Evolutionary conservation across 2,329 filamentous ascomycete species (phyloP).

Genomic region (Stenocarpella maydis): DNA sequence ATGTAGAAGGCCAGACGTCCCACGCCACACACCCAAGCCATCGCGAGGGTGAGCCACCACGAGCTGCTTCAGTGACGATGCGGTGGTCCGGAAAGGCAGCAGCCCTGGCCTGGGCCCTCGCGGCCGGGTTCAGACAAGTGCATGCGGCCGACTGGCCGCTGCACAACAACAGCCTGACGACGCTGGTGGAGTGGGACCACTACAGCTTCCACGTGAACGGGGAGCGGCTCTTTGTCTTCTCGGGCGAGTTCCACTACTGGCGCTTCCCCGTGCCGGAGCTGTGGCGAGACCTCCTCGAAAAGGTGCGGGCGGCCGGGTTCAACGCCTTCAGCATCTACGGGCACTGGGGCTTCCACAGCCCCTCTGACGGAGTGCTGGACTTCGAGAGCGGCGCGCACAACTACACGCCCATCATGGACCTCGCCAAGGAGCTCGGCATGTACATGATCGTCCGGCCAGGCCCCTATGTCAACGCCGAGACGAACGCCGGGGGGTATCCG

Average conservation of each 20-base stretch:
- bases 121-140: constrained; percentile 18
- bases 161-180: constrained; percentile 36
- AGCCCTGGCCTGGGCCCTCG: constrained; percentile 27
- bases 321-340: constrained; percentile 54
- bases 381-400: constrained; percentile 62
- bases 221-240: constrained; percentile 52
- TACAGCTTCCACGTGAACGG: constrained; percentile 52
- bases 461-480: constrained; percentile 70
- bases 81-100: constrained; percentile 22
- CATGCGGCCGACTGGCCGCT: constrained; percentile 35
- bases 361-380: constrained; percentile 48
- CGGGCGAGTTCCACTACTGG: constrained; percentile 54
- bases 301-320: constrained; percentile 53
- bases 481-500: constrained; percentile 68
- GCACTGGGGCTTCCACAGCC: constrained; percentile 52
- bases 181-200: constrained; percentile 46
- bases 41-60: constrained; percentile 1
- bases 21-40: background rate
- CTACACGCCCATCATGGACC: constrained; percentile 59
- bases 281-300: constrained; percentile 53
- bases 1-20: background rate
- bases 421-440: constrained; percentile 61
- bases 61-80: background rate
- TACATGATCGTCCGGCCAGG: constrained; percentile 66
- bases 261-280: constrained; percentile 51